Evolutionary conservation across 208 protist genomes (phyloP).

Genomic region (Blastocrithidia nonstop): DNA sequence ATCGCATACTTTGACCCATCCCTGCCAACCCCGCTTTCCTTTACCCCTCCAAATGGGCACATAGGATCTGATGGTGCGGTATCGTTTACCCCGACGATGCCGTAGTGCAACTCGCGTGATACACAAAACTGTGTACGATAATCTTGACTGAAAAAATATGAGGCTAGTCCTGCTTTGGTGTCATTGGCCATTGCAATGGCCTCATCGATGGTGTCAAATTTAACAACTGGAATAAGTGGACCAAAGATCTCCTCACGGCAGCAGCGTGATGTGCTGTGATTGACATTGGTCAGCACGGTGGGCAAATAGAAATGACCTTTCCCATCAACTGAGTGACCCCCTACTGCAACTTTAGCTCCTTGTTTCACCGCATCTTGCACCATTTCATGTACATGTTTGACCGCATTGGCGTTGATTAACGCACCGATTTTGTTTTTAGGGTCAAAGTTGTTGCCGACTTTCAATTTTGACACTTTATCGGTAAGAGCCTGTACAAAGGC

Average conservation of each 20-base stretch:
- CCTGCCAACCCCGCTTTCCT: too few species aligned
- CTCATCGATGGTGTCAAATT: conserved; percentile 62
- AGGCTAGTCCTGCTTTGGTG: too few species aligned
- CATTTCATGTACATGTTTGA: conserved; percentile 30
- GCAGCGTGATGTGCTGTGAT: too few species aligned
- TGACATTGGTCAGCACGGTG: conserved; percentile 60
- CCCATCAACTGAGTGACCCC: conserved; percentile 33
- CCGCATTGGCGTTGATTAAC: conserved; percentile 43
- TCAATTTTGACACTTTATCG: conserved; percentile 49
- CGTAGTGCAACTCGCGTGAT: too few species aligned
- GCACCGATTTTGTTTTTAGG: too few species aligned
- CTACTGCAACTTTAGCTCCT: conserved; percentile 45
- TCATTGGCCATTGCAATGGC: conserved; percentile 59
- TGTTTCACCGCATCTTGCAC: conserved; percentile 47
- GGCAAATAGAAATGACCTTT: conserved; percentile 67
- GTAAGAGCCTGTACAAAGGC: conserved; percentile 38
- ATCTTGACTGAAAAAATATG: too few species aligned
- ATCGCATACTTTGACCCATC: too few species aligned
- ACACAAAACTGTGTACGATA: too few species aligned
- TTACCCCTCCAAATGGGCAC: too few species aligned
- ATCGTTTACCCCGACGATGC: too few species aligned
- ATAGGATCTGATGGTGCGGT: too few species aligned
- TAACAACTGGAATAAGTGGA: conserved; percentile 67
- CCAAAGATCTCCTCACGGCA: conserved; percentile 88
- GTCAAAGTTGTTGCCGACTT: conserved; percentile 59